Conservation (phyloP, 2,329 filamentous ascomycete genomes). For the Pyrenochaeta sp. region DNA sequence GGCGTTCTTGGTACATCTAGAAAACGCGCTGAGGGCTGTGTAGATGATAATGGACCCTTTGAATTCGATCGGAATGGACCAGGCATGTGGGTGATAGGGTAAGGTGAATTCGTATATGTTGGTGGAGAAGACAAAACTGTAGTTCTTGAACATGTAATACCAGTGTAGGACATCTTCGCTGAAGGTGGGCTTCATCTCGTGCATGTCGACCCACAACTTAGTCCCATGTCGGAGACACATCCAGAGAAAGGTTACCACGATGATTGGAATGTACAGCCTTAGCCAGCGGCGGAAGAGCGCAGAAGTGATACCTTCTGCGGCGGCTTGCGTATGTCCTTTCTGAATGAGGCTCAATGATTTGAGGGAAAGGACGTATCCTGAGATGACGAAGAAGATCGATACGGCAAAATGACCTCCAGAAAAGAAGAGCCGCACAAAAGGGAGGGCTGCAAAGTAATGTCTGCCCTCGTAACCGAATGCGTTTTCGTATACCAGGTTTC, state of each 20-base stretch:
- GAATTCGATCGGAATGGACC: constrained; percentile 51
- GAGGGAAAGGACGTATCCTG: constrained; percentile 61
- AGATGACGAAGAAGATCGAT: constrained; percentile 62
- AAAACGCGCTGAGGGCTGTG: constrained; percentile 64
- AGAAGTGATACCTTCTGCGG: constrained; percentile 57
- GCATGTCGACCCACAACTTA: constrained; percentile 51
- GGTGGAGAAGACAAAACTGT: constrained; percentile 72
- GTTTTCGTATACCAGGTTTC: constrained; percentile 54
- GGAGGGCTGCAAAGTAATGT: constrained; percentile 50
- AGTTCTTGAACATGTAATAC: constrained; percentile 64
- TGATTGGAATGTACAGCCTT: constrained; percentile 61
- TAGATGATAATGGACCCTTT: constrained; percentile 71
- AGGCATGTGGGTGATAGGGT: constrained; percentile 44
- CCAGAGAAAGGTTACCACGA: constrained; percentile 64
- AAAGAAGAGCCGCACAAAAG: constrained; percentile 59
- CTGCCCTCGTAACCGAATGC: constrained; percentile 40
- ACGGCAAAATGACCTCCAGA: constrained; percentile 62
- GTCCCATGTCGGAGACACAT: constrained; percentile 61
- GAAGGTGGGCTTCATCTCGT: constrained; percentile 59
- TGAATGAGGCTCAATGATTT: constrained; percentile 57
- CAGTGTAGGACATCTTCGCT: constrained; percentile 39
- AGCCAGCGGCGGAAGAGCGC: constrained; percentile 62
- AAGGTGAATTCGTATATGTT: constrained; percentile 65
- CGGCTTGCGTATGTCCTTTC: constrained; percentile 47
- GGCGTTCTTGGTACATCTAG: constrained; percentile 62